These are phyloP conservation scores for Cladosporium velox DNA, from an alignment of 2,329 filamentous ascomycete genomes.

Conservation along the genomic window DNA sequence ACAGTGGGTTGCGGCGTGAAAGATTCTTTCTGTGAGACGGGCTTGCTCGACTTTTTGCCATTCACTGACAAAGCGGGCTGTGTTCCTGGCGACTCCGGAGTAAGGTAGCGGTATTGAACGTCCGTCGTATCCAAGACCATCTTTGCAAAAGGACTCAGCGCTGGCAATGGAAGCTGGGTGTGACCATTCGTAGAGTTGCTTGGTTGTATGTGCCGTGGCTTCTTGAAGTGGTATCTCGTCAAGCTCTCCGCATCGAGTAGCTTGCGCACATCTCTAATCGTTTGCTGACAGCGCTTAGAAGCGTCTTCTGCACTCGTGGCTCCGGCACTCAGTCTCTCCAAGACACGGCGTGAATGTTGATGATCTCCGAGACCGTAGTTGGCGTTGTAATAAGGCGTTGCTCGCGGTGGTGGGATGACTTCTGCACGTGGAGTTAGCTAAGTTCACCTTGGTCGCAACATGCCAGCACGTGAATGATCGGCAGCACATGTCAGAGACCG, in stretches of 20 bases:
- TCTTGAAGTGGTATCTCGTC: slow-evolving; percentile 61
- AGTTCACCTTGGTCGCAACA: background rate
- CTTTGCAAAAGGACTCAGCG: slow-evolving; percentile 56
- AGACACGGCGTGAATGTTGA: slow-evolving; percentile 41
- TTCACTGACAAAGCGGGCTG: slow-evolving; percentile 11
- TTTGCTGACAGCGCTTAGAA: slow-evolving; percentile 69
- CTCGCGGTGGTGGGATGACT: slow-evolving; percentile 48
- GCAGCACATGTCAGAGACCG: background rate
- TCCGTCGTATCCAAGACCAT: slow-evolving; percentile 52
- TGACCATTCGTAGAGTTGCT: slow-evolving; percentile 12
- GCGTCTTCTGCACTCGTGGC: slow-evolving; percentile 59
- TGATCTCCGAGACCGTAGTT: slow-evolving; percentile 34
- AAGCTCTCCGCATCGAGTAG: slow-evolving; percentile 72
- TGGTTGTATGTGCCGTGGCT: slow-evolving; percentile 22
- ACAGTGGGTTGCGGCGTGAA: slow-evolving; percentile 1
- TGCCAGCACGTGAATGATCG: slow-evolving; percentile 4
- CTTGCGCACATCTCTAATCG: slow-evolving; percentile 71
- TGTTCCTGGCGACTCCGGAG: slow-evolving; percentile 32
- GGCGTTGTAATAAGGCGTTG: slow-evolving; percentile 43
- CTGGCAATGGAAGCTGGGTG: slow-evolving; percentile 24
- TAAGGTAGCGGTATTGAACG: slow-evolving; percentile 40
- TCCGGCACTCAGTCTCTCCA: slow-evolving; percentile 73
- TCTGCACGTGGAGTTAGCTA: slow-evolving; percentile 38
- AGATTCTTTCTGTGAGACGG: background rate
- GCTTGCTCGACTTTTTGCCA: slow-evolving; percentile 13